Evolutionary conservation across 768 basidiomycete genomes (phyloP).

Genomic region (Austroboletus eburneus): DNA sequence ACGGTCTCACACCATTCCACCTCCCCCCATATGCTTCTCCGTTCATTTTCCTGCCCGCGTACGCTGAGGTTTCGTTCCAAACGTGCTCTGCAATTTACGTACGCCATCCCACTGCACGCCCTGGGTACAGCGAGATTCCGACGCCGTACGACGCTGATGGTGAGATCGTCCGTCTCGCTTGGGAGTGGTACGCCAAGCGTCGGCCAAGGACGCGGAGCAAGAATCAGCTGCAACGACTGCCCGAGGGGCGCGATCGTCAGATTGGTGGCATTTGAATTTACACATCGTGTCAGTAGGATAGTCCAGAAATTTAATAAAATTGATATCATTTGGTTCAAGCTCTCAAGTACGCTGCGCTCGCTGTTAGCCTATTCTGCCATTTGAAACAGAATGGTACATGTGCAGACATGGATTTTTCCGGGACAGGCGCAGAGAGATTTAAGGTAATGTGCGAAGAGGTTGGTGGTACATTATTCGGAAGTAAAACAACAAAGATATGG

Average conservation of each 20-base stretch:
- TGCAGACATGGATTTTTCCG: too few species aligned
- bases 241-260: conserved; percentile 53
- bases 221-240: conserved; percentile 57
- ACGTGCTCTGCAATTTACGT: conserved; percentile 92
- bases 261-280: conserved; percentile 18
- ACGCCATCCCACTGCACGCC: conserved; percentile 94
- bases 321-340: too few species aligned
- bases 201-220: conserved; percentile 65
- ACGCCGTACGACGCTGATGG: conserved; percentile 96
- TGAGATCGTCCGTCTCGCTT: conserved; percentile 83
- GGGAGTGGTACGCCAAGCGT: conserved; percentile 90
- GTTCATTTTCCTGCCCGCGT: conserved; percentile 90
- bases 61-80: conserved; percentile 78
- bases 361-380: too few species aligned
- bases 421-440: too few species aligned
- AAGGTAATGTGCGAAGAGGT: too few species aligned
- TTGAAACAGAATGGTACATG: too few species aligned
- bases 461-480: too few species aligned
- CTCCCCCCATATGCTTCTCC: conserved; percentile 87
- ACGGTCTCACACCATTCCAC: conserved; percentile 64
- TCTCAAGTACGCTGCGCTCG: too few species aligned
- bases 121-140: conserved; percentile 92
- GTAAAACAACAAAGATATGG: too few species aligned
- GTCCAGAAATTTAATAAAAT: conserved; percentile 2
- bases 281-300: neutral